Percentiles rank a stretch among this genome's conserved stretches.
These are phyloP conservation scores for Hysterangium stoloniferum DNA, from an alignment of 768 basidiomycete genomes.

Conservation along the genomic window DNA sequence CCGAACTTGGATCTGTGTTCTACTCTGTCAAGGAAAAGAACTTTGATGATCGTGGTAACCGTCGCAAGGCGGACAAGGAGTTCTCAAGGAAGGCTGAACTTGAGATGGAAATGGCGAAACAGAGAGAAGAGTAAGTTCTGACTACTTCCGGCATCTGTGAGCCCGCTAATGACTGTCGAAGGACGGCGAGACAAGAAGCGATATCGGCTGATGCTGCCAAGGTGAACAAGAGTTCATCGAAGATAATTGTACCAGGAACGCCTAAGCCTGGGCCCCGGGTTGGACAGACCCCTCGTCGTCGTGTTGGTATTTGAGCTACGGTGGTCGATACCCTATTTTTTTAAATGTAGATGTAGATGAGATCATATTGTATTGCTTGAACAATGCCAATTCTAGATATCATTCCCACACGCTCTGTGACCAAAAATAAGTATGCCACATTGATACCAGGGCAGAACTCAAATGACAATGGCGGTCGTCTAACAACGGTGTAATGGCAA, in stretches of 20 bases:
- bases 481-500: too few relatives aligned
- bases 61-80: constrained; percentile 75
- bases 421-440: too few relatives aligned
- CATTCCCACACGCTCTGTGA: too few relatives aligned
- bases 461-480: too few relatives aligned
- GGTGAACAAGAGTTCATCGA: constrained; percentile 45
- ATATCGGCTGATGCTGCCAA: constrained; percentile 54
- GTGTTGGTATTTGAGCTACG: constrained; percentile 50
- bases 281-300: constrained; percentile 67
- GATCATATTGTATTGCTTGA: too few relatives aligned
- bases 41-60: constrained; percentile 81
- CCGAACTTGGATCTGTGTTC: constrained; percentile 92
- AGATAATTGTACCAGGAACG: constrained; percentile 75
- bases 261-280: constrained; percentile 63
- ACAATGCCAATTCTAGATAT: too few relatives aligned
- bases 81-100: constrained; percentile 88
- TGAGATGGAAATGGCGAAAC: constrained; percentile 83
- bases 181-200: constrained; percentile 52
- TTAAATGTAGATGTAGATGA: too few relatives aligned
- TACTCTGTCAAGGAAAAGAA: constrained; percentile 98
- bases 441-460: too few relatives aligned
- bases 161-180: constrained; percentile 23
- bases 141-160: background rate
- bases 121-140: constrained; percentile 60
- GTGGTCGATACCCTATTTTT: background rate